phyloP scores from a whole-genome alignment of 768 basidiomycete species.

The Psilocybe subaeruginosa region DNA sequence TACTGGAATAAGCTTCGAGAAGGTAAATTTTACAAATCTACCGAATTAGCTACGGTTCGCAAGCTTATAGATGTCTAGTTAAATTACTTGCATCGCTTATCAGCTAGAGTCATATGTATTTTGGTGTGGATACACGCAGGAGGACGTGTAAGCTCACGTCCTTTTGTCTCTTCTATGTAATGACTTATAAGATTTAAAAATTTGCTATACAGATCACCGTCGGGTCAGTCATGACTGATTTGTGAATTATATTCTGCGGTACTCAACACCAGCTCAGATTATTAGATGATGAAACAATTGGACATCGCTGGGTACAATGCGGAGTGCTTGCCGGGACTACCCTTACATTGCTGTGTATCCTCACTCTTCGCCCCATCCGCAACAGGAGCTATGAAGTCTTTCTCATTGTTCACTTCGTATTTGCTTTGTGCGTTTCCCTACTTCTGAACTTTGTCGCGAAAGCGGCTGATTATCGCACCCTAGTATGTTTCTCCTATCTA shows the following conservation, averaged over 20 bases:
- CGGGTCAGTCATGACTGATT: slow-evolving; percentile 12
- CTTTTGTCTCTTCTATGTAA: background rate
- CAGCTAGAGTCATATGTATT: slow-evolving; percentile 47
- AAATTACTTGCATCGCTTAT: slow-evolving; percentile 48
- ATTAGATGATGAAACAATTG: slow-evolving; percentile 19
- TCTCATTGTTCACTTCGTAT: slow-evolving; percentile 47
- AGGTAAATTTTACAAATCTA: slow-evolving; percentile 25
- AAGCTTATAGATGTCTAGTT: slow-evolving; percentile 33
- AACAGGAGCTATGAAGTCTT: slow-evolving; percentile 54
- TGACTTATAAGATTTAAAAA: background rate
- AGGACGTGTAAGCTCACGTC: slow-evolving; percentile 37
- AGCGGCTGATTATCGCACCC: background rate
- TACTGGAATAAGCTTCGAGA: slow-evolving; percentile 53
- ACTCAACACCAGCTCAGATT: slow-evolving; percentile 15
- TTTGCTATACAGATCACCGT: slow-evolving; percentile 16
- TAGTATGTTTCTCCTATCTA: slow-evolving; percentile 40
- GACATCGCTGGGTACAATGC: slow-evolving; percentile 33
- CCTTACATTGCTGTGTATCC: slow-evolving; percentile 43
- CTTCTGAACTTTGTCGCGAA: background rate
- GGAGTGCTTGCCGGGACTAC: slow-evolving; percentile 40
- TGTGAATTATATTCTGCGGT: background rate
- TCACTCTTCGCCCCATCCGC: slow-evolving; percentile 55
- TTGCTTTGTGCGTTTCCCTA: slow-evolving; percentile 34
- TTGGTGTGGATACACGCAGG: slow-evolving; percentile 53
- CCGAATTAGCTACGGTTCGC: background rate